Conservation (phyloP, 208 protist species). For the Leishmania gerbilli region DNA sequence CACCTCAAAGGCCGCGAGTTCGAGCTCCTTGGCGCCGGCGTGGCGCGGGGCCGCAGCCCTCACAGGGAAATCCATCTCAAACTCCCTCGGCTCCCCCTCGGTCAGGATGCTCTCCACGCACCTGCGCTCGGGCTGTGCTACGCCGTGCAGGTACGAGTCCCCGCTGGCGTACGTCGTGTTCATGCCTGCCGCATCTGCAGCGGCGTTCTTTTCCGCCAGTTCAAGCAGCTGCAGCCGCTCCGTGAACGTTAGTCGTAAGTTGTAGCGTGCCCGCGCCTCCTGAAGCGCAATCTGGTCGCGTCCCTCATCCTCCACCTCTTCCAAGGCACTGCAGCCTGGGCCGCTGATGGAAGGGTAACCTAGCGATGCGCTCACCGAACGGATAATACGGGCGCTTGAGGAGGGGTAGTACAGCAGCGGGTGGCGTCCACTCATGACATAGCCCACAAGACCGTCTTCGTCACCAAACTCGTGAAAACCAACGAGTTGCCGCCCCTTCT, state of each 20-base stretch:
- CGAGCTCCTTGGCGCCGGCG: not conserved
- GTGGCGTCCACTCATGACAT: conserved; percentile 28
- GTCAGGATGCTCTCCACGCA: conserved; percentile 26
- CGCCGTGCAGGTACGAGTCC: conserved; percentile 12
- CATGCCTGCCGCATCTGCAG: conserved; percentile 37
- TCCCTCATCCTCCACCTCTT: conserved; percentile 55
- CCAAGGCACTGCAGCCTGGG: conserved; percentile 4
- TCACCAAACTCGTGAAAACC: conserved; percentile 32
- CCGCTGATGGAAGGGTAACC: conserved; percentile 8
- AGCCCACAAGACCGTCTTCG: conserved; percentile 17
- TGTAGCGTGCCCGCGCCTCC: conserved; percentile 72
- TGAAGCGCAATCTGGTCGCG: conserved; percentile 65
- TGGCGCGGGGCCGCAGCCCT: not conserved
- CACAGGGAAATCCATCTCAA: not conserved
- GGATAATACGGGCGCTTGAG: not conserved
- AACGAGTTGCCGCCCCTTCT: conserved; percentile 30
- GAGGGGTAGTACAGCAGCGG: conserved; percentile 48
- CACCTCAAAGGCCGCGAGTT: not conserved
- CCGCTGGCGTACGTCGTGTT: conserved; percentile 17
- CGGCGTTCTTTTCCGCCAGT: conserved; percentile 50
- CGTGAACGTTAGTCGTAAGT: conserved; percentile 49
- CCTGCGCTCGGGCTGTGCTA: conserved; percentile 11
- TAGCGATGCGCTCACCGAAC: conserved; percentile 3
- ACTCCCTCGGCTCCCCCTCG: not conserved
- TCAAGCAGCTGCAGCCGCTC: conserved; percentile 46